Evolutionary conservation across 208 protist genomes (phyloP).

Genomic region (Perkinsela sp.): DNA sequence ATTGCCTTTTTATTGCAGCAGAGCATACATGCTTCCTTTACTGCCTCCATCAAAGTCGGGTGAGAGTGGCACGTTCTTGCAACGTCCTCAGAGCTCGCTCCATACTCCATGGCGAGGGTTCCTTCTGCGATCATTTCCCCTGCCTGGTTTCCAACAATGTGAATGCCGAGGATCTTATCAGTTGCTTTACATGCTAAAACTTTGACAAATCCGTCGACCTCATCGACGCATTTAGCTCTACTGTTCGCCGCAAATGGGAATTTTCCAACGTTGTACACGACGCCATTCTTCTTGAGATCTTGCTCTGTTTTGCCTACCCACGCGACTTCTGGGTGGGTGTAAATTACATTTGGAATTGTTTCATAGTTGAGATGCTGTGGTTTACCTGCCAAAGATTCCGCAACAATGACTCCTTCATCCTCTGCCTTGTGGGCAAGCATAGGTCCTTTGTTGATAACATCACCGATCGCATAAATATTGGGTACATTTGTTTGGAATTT

Average conservation of each 20-base stretch:
- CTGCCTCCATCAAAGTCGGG: constrained; percentile 88
- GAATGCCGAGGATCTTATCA: constrained; percentile 85
- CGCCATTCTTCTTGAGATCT: constrained; percentile 65
- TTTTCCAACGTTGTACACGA: constrained; percentile 82
- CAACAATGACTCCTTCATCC: constrained; percentile 85
- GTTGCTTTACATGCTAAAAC: constrained; percentile 77
- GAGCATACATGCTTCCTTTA: constrained; percentile 92
- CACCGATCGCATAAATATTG: constrained; percentile 92
- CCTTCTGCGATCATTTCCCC: constrained; percentile 91
- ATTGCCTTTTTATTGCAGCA: constrained; percentile 80
- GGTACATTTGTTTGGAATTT: constrained; percentile 78
- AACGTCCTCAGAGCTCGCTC: constrained; percentile 82
- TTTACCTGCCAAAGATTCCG: constrained; percentile 69
- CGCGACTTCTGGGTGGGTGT: constrained; percentile 95
- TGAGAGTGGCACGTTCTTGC: constrained; percentile 94
- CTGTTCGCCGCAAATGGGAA: constrained; percentile 93
- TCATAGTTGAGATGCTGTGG: constrained; percentile 88
- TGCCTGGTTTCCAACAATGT: constrained; percentile 82
- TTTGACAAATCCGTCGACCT: constrained; percentile 89
- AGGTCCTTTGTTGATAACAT: constrained; percentile 84
- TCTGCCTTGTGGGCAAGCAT: constrained; percentile 99
- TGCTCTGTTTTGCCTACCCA: constrained; percentile 90
- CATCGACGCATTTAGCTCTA: constrained; percentile 77
- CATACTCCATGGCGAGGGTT: constrained; percentile 91
- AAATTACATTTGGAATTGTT: constrained; percentile 91